Evolutionary conservation across 805 yeast genomes (phyloP).

Genomic region (Komagataella ulmi): DNA sequence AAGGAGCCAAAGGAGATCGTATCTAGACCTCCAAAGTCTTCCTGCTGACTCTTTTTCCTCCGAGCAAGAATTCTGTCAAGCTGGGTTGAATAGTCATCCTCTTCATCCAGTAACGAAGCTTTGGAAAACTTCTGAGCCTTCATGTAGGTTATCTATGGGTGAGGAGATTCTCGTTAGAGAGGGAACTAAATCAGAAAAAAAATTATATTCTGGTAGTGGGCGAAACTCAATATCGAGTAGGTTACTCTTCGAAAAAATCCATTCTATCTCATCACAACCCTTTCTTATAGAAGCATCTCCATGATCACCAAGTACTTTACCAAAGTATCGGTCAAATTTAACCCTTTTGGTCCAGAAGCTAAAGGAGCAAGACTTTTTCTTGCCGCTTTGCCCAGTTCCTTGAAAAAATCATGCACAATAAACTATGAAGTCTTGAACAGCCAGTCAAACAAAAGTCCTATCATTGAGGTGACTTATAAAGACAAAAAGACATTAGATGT

Average conservation of each 20-base stretch:
- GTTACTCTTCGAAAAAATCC: background rate
- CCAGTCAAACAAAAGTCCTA: constrained; percentile 34
- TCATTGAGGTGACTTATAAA: constrained; percentile 65
- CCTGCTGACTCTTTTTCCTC: constrained; percentile 1
- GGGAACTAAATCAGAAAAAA: background rate
- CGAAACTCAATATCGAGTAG: background rate
- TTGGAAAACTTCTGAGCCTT: background rate
- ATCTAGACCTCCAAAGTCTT: constrained; percentile 11
- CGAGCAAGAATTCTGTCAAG: constrained; percentile 3
- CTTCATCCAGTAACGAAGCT: background rate
- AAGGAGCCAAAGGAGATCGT: constrained; percentile 19
- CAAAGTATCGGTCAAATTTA: constrained; percentile 61
- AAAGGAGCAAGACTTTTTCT: constrained; percentile 68
- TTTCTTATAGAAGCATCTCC: background rate
- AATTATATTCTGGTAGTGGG: background rate
- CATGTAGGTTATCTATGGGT: background rate
- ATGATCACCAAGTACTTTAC: constrained; percentile 92
- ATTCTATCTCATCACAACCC: background rate
- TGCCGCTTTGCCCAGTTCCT: constrained; percentile 66
- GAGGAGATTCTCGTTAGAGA: background rate
- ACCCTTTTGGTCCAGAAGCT: constrained; percentile 62
- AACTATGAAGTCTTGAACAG: constrained; percentile 47
- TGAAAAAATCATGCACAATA: constrained; percentile 47
- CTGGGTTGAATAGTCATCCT: constrained; percentile 1
- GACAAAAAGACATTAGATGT: constrained; percentile 62